Conservation (phyloP, 164 flowering plant genomes). For the Aristolochia fimbriata region DNA sequence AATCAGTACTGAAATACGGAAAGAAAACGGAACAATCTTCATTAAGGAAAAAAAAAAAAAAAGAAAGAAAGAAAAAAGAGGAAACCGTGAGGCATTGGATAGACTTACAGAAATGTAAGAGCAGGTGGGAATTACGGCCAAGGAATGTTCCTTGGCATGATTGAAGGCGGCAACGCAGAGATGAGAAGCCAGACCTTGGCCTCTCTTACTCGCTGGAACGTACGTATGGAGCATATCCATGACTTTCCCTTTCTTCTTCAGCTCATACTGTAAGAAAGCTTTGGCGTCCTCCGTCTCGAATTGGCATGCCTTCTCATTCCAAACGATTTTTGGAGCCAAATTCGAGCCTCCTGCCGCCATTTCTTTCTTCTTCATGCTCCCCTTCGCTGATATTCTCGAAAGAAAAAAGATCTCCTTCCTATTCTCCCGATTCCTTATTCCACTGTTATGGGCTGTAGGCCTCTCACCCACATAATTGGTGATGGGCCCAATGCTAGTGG, state of each 20-base stretch:
- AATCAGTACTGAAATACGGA: background rate
- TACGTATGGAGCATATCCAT: conserved; percentile 75
- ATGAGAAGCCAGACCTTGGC: conserved; percentile 64
- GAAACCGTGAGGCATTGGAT: background rate
- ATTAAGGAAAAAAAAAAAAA: background rate
- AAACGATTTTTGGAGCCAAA: conserved; percentile 27
- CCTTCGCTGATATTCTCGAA: background rate
- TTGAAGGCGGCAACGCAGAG: conserved; percentile 66
- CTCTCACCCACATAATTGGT: too few relatives aligned
- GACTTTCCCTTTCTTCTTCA: conserved; percentile 21
- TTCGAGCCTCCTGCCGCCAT: conserved; percentile 1
- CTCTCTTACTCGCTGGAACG: conserved; percentile 74
- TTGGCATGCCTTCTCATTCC: conserved; percentile 38
- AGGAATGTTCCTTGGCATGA: conserved; percentile 52
- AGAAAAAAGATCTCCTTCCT: too few relatives aligned
- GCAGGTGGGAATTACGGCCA: conserved; percentile 67
- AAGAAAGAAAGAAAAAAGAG: background rate
- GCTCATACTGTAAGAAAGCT: conserved; percentile 53
- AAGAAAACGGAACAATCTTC: too few relatives aligned
- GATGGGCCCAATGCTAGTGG: too few relatives aligned
- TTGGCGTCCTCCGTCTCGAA: conserved; percentile 73
- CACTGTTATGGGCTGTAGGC: too few relatives aligned
- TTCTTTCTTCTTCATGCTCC: background rate
- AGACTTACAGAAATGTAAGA: conserved; percentile 71
- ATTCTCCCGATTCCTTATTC: too few relatives aligned